Conservation (phyloP, 1,284 basidiomycete species). For the Marasmius sp. region DNA sequence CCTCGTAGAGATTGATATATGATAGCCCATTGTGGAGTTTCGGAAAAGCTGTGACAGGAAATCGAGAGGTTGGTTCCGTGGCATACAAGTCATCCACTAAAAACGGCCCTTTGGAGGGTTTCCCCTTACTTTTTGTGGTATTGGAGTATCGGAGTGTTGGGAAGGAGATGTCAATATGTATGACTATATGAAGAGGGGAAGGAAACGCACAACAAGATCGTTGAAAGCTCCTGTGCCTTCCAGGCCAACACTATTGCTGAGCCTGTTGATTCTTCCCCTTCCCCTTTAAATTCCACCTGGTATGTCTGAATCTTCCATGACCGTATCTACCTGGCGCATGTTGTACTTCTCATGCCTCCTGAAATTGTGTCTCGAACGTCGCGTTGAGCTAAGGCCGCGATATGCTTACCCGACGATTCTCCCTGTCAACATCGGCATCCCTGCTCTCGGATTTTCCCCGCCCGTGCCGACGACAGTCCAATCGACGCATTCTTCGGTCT, state of each 20-base stretch:
- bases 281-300: conserved; percentile 62
- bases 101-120: conserved; percentile 69
- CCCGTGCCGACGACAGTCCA: conserved; percentile 29
- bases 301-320: conserved; percentile 58
- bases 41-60: conserved; percentile 81
- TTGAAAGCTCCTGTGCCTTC: conserved; percentile 50
- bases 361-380: conserved; percentile 63
- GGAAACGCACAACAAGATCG: conserved; percentile 57
- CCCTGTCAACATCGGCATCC: conserved; percentile 73
- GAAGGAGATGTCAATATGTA: too few relatives aligned
- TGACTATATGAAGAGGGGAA: too few relatives aligned
- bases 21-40: conserved; percentile 80
- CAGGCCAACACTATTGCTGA: conserved; percentile 55
- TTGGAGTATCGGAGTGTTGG: not conserved
- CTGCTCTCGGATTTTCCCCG: conserved; percentile 51
- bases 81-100: conserved; percentile 89
- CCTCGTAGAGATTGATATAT: conserved; percentile 78
- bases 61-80: conserved; percentile 87
- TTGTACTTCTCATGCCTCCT: conserved; percentile 59
- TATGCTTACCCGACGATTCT: conserved; percentile 75
- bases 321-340: conserved; percentile 61
- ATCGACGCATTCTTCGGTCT: conserved; percentile 63
- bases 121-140: conserved; percentile 55
- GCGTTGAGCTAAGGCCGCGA: conserved; percentile 64
- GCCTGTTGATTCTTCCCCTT: conserved; percentile 66